Evolutionary conservation across 1,284 basidiomycete genomes (phyloP), one percentile per base, ranked within the genome.

Genomic region (Prillingera fragicola): DNA sequence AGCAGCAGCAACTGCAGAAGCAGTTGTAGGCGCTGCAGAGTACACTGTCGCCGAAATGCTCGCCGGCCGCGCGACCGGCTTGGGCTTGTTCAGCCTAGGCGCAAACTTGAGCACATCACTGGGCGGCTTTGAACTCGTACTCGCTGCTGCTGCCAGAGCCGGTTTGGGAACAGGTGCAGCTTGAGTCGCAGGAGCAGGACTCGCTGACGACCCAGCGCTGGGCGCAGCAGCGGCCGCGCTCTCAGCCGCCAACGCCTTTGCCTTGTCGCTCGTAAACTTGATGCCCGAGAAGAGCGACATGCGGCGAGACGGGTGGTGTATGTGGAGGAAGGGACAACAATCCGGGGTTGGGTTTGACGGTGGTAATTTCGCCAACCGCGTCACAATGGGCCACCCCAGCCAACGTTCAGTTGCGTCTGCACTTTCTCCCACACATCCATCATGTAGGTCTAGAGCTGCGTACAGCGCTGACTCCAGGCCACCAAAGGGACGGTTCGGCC

Each of bases 271-370:
- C 19, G 51, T 41, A 45, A 69, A 68, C 48, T 62, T 68, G 51
- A 69, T 69, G 27, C 67, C 67, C 32, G 64, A 59, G 48, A 68
- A 69, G 9, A 69, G 57, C 10, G 65, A 67, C 66, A 69, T 69
- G 39, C 19, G 5, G 23, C 17, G 33, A 5, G n/a, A 19, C 19
- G 14, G n/a, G 18, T 12, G n/a, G 18, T 22, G 1, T 26, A 10
- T 26, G 35, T 31, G 12, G 35, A 21, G 27, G 22, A 25, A 24
- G 8, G 37, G n/a, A 13, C 36, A 33, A 37, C 23, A n/a, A n/a
- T n/a, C n/a, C n/a, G n/a, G n/a, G 29, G n/a, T 17, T 8, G 9
- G n/a, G 14, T 13, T 19, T 27, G 35, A n/a, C 38, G 38, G 38
- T 31, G n/a, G 17, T 29, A 40, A 40, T 31, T 29, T 31, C 38